These are phyloP conservation scores for Herpotrichia juniperi DNA, from an alignment of 2,329 filamentous ascomycete species.

Conservation along the genomic window DNA sequence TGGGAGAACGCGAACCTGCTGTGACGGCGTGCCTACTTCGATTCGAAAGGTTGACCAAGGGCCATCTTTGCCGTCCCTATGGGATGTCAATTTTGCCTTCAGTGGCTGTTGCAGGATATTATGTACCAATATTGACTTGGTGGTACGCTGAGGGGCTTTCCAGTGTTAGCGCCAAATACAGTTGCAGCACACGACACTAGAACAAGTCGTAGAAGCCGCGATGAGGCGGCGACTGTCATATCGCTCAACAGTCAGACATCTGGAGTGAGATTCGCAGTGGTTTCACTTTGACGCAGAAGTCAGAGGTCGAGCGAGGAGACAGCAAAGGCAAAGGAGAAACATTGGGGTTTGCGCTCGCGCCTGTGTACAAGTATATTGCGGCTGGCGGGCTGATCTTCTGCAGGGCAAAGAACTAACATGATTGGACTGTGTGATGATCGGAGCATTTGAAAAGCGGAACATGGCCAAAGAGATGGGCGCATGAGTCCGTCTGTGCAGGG, in stretches of 20 bases:
- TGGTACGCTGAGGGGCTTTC: slow-evolving; percentile 26
- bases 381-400: not conserved
- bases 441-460: not conserved
- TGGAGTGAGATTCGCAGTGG: not conserved
- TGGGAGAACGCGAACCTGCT: slow-evolving; percentile 35
- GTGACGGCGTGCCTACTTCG: slow-evolving; percentile 32
- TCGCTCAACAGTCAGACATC: not conserved
- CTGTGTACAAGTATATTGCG: not conserved
- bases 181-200: not conserved
- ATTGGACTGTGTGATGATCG: too few relatives aligned
- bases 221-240: slow-evolving; percentile 6
- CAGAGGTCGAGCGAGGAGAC: not conserved
- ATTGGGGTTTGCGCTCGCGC: not conserved
- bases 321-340: not conserved
- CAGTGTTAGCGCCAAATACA: slow-evolving; percentile 10
- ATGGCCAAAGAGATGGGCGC: not conserved
- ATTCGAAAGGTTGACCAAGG: slow-evolving; percentile 42
- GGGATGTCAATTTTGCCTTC: not conserved
- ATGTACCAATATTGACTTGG: slow-evolving; percentile 31
- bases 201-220: not conserved
- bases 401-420: not conserved
- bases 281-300: not conserved
- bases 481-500: too few relatives aligned
- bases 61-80: slow-evolving; percentile 39
- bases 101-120: not conserved